phyloP scores from a whole-genome alignment of 2,329 filamentous ascomycete species.

The Teratosphaeria epicoccoides region DNA sequence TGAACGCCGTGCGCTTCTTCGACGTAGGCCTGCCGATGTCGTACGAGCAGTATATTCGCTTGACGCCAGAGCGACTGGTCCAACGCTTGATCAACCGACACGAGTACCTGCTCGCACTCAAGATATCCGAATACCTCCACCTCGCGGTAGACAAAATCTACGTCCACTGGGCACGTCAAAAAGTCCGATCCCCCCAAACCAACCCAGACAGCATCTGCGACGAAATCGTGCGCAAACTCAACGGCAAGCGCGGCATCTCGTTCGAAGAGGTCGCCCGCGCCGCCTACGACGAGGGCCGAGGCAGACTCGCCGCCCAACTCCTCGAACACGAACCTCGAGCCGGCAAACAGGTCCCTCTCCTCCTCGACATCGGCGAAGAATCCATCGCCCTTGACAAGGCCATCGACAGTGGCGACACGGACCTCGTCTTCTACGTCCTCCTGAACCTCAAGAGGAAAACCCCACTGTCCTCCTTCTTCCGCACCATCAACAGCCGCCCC shows the following conservation, averaged over 20 bases:
- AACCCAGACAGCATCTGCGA: slow-evolving; percentile 82
- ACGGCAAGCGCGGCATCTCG: slow-evolving; percentile 82
- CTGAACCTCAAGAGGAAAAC: slow-evolving; percentile 82
- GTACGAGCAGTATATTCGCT: slow-evolving; percentile 83
- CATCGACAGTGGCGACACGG: slow-evolving; percentile 88
- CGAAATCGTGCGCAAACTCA: slow-evolving; percentile 74
- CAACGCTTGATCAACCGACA: slow-evolving; percentile 75
- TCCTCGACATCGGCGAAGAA: slow-evolving; percentile 92
- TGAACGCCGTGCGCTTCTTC: slow-evolving; percentile 87
- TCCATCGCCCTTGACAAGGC: slow-evolving; percentile 92
- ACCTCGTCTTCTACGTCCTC: slow-evolving; percentile 82
- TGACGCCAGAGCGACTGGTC: slow-evolving; percentile 83
- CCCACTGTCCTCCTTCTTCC: slow-evolving; percentile 83
- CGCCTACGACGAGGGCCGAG: slow-evolving; percentile 86
- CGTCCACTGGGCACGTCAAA: slow-evolving; percentile 92
- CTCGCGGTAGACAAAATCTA: slow-evolving; percentile 84
- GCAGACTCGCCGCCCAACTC: slow-evolving; percentile 77
- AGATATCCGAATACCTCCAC: slow-evolving; percentile 76
- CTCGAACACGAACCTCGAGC: slow-evolving; percentile 89
- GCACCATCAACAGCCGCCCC: slow-evolving; percentile 74
- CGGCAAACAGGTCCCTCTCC: slow-evolving; percentile 87
- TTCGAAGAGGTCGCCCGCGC: slow-evolving; percentile 90
- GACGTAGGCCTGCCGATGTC: slow-evolving; percentile 82
- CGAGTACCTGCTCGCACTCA: slow-evolving; percentile 82
- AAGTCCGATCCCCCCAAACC: slow-evolving; percentile 73